Evolutionary conservation across 805 yeast species (phyloP).

Genomic region (Ogataea trehaloabstinens): DNA sequence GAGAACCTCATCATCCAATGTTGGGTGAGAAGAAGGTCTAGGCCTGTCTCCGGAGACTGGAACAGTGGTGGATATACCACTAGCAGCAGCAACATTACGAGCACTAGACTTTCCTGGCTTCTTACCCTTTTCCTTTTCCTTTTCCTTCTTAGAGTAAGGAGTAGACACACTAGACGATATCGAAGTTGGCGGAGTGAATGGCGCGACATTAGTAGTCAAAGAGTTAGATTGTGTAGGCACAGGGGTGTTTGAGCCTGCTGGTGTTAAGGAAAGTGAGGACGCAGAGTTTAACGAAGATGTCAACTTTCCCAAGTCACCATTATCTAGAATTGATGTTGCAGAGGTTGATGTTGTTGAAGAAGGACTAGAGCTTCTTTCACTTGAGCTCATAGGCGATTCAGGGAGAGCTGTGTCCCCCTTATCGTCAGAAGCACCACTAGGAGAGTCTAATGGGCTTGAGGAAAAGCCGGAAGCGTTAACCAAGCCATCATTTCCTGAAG

Average conservation of each 20-base stretch:
- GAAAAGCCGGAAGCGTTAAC: conserved; percentile 1
- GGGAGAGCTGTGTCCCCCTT: conserved; percentile 20
- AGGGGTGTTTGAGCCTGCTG: conserved; percentile 6
- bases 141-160: conserved; percentile 18
- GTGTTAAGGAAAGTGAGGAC: conserved; percentile 13
- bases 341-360: conserved; percentile 38
- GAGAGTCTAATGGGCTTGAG: conserved; percentile 3
- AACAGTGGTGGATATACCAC: conserved; percentile 74
- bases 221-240: conserved; percentile 1
- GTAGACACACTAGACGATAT: conserved; percentile 17
- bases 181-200: conserved; percentile 10
- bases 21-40: conserved; percentile 60
- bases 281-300: conserved; percentile 11
- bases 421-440: not conserved
- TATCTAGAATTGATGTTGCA: conserved; percentile 28
- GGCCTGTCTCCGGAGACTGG: conserved; percentile 80
- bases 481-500: not conserved
- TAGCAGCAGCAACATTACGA: conserved; percentile 53
- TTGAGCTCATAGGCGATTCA: conserved; percentile 30
- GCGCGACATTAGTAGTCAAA: conserved; percentile 1
- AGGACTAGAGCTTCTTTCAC: conserved; percentile 39
- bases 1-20: conserved; percentile 73
- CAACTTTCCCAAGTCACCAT: conserved; percentile 17
- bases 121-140: conserved; percentile 25
- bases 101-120: conserved; percentile 28